Evolutionary conservation across 1,284 basidiomycete species (phyloP), one percentile per base, ranked within the genome.

Genomic region (Albatrellus sp.): DNA sequence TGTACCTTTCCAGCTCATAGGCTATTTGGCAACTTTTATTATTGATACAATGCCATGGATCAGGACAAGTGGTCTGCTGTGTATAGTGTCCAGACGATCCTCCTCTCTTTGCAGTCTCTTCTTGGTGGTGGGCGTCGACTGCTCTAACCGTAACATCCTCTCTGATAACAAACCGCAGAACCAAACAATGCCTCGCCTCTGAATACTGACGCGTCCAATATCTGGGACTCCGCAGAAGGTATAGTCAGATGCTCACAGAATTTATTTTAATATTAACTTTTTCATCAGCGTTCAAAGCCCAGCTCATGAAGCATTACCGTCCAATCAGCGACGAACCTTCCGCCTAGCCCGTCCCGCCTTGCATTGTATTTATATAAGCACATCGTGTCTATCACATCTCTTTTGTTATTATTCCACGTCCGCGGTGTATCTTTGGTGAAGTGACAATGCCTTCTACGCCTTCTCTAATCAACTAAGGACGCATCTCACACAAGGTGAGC

Each of bases 1-100:
- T 51, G 14, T 24, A 9, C 6, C 12, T 3, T 12, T 14, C 10
- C 13, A 36, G 17, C 8, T 36, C 3, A 5, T 36, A 7, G 13
- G 34, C 34, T 35, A 35, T 24, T 16, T 12, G 3, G 37, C 37
- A 9, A 12, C 13, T 14, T 20, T 14, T 38, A 20, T 24, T 38
- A 16, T 12, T 31, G 24, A 13, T 8, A 24, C 13, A n/a, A 17
- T 37, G 14, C 20, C 10, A n/a, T 24, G 4, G 7, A 24, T 2
- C 51, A 91, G 82, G 87, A 90, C 61, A 86, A 90, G 58, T 91
- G 88, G 88, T 88, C 85, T 10, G 88, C 89, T 8, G 81, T 90
- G 2, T 89, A 91, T 59, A 88, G 84, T 46, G 89, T 90, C 28
- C 85, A 90, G 52, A 90, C 87, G 0, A 85, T 91, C 37, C 70